phyloP scores from a whole-genome alignment of 2,329 filamentous ascomycete genomes.

The Fusarium devonianum region DNA sequence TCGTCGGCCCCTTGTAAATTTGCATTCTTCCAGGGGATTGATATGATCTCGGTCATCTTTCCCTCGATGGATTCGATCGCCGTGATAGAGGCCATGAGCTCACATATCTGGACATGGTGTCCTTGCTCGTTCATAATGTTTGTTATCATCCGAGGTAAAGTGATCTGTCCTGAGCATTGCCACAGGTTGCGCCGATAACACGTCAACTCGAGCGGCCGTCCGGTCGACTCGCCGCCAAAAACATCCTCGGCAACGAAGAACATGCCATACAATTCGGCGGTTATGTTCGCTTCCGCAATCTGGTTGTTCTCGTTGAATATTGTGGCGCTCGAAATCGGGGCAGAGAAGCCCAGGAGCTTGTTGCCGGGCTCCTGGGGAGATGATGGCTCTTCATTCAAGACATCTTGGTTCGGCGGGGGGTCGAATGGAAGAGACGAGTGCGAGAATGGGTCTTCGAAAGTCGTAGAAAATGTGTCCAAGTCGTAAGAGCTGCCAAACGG shows the following conservation, averaged over 20 bases:
- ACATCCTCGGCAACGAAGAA: slow-evolving; percentile 87
- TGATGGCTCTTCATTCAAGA: slow-evolving; percentile 54
- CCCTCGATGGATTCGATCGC: slow-evolving; percentile 92
- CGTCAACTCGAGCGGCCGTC: slow-evolving; percentile 79
- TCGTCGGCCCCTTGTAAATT: slow-evolving; percentile 61
- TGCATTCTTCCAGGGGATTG: slow-evolving; percentile 92
- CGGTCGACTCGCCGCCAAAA: slow-evolving; percentile 66
- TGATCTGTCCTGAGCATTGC: slow-evolving; percentile 90
- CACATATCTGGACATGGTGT: slow-evolving; percentile 76
- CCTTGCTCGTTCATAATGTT: slow-evolving; percentile 78
- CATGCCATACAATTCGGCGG: slow-evolving; percentile 84
- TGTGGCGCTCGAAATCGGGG: slow-evolving; percentile 65
- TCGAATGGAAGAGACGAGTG: slow-evolving; percentile 61
- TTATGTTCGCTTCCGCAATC: slow-evolving; percentile 69
- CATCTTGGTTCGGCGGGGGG: slow-evolving; percentile 52
- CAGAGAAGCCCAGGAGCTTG: slow-evolving; percentile 78
- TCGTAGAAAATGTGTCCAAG: slow-evolving; percentile 65
- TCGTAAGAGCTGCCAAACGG: slow-evolving; percentile 68
- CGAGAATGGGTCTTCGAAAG: slow-evolving; percentile 71
- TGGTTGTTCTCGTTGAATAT: slow-evolving; percentile 72
- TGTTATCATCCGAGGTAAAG: slow-evolving; percentile 74
- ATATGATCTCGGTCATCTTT: slow-evolving; percentile 92
- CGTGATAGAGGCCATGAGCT: slow-evolving; percentile 82
- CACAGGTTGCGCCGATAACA: slow-evolving; percentile 96
- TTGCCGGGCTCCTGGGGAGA: slow-evolving; percentile 68